Conservation (phyloP, 441 rosid species). For the Gossypium gossypioides region DNA sequence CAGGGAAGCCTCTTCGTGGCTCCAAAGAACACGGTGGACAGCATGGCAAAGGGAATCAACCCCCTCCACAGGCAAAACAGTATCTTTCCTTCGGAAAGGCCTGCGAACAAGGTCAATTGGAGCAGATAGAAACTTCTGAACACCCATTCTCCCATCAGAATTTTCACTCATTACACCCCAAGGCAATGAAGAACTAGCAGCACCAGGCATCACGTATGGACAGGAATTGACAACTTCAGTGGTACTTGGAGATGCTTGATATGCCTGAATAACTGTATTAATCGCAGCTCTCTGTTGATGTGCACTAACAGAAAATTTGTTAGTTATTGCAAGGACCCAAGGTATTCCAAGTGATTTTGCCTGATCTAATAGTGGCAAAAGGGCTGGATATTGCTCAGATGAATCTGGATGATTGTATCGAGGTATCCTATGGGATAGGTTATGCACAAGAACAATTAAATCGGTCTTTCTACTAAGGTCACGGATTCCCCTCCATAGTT, state of each 20-base stretch:
- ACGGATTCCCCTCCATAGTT: slow-evolving; percentile 80
- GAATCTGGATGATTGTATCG: slow-evolving; percentile 41
- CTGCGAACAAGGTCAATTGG: slow-evolving; percentile 62
- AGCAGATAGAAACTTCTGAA: slow-evolving; percentile 49
- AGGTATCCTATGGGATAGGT: slow-evolving; percentile 82
- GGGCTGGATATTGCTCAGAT: slow-evolving; percentile 58
- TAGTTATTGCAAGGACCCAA: slow-evolving; percentile 90
- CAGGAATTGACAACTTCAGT: slow-evolving; percentile 74
- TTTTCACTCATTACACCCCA: slow-evolving; percentile 51
- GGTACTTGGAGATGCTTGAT: slow-evolving; percentile 58
- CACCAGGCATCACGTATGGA: slow-evolving; percentile 65
- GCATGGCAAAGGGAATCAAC: slow-evolving; percentile 61
- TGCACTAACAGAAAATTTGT: slow-evolving; percentile 94
- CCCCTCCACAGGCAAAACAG: slow-evolving; percentile 69
- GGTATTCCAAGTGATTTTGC: slow-evolving; percentile 92
- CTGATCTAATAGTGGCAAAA: slow-evolving; percentile 65
- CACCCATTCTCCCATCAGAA: slow-evolving; percentile 39
- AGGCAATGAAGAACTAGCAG: slow-evolving; percentile 59
- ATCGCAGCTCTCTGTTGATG: slow-evolving; percentile 79
- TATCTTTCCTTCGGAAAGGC: slow-evolving; percentile 75
- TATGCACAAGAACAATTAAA: slow-evolving; percentile 83
- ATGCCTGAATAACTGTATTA: slow-evolving; percentile 66
- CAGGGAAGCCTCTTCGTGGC: slow-evolving; percentile 74
- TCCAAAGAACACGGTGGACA: slow-evolving; percentile 57
- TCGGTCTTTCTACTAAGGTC: slow-evolving; percentile 71